phyloP scores from a whole-genome alignment of 805 yeast species.

The Alloascoidea hylecoeti region DNA sequence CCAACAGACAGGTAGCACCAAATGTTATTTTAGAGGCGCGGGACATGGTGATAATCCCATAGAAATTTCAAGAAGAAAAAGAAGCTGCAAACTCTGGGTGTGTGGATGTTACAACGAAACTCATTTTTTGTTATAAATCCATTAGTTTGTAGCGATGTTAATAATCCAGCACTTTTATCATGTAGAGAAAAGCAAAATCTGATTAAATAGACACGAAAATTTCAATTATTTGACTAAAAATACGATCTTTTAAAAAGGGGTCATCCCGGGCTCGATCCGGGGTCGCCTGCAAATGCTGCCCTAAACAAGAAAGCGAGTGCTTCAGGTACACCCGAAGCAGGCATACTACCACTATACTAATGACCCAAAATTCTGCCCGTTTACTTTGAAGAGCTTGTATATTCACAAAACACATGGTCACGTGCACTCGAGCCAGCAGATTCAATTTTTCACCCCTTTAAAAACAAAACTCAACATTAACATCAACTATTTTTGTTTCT shows the following conservation, averaged over 20 bases:
- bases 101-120: too few species aligned
- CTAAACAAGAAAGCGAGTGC: conserved; percentile 13
- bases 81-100: too few species aligned
- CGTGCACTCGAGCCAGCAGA: background rate
- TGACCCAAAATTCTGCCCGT: conserved; percentile 12
- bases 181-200: too few species aligned
- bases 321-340: conserved; percentile 21
- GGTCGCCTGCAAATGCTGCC: conserved; percentile 21
- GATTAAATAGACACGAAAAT: too few species aligned
- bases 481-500: background rate
- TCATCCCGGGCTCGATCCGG: conserved; percentile 26
- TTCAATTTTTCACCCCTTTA: background rate
- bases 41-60: too few species aligned
- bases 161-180: too few species aligned
- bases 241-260: too few species aligned
- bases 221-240: too few species aligned
- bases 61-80: too few species aligned
- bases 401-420: background rate
- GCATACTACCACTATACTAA: conserved; percentile 24
- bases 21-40: conserved; percentile 68
- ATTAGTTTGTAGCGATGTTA: too few species aligned
- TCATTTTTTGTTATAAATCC: too few species aligned
- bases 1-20: conserved; percentile 37
- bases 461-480: background rate
- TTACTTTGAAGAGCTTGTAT: background rate